Evolutionary conservation across 306 rosid species (phyloP).

Genomic region (Corylus americana): DNA sequence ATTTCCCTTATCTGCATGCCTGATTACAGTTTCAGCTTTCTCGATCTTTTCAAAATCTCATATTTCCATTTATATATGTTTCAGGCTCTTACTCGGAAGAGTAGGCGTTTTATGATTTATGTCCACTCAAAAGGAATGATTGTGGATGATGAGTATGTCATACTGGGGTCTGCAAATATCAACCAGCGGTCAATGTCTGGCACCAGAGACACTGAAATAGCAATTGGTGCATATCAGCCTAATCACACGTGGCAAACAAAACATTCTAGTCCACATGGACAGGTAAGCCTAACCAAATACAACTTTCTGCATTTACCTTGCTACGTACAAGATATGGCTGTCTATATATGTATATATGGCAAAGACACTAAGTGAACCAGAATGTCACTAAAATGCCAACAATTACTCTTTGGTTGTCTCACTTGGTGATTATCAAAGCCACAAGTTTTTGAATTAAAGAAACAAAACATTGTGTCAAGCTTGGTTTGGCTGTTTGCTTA

Average conservation of each 20-base stretch:
- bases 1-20: neutral
- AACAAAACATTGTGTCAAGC: too few relatives aligned
- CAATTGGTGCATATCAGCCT: slow-evolving; percentile 93
- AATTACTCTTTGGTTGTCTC: neutral
- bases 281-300: slow-evolving; percentile 45
- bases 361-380: neutral
- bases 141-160: slow-evolving; percentile 90
- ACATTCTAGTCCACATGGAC: slow-evolving; percentile 62
- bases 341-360: neutral
- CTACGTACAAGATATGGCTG: neutral
- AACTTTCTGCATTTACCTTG: neutral
- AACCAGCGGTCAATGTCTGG: slow-evolving; percentile 89
- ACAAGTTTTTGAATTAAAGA: too few relatives aligned
- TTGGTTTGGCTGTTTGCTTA: neutral
- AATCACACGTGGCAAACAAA: slow-evolving; percentile 60
- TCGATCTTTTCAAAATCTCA: neutral
- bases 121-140: slow-evolving; percentile 97
- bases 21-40: slow-evolving; percentile 3
- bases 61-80: slow-evolving; percentile 1
- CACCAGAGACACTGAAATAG: slow-evolving; percentile 89
- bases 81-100: slow-evolving; percentile 61
- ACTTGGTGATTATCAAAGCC: too few relatives aligned
- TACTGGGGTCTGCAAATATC: slow-evolving; percentile 88
- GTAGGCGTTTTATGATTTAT: slow-evolving; percentile 82
- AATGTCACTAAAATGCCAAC: neutral